phyloP scores from a whole-genome alignment of 805 yeast genomes.

The Candida maris region DNA sequence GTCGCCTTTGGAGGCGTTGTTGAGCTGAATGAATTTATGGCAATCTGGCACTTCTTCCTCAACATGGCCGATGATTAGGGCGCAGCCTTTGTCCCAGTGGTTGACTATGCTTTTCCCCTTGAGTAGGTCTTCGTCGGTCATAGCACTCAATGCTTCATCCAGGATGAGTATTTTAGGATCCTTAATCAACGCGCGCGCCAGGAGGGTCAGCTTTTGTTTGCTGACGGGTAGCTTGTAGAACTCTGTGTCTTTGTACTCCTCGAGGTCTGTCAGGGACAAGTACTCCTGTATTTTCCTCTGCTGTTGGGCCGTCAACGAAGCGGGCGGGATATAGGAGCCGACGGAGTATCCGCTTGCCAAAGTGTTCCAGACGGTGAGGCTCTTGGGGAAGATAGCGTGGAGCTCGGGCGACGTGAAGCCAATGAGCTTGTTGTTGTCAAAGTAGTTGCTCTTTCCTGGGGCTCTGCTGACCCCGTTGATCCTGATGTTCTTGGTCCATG shows the following conservation, averaged over 20 bases:
- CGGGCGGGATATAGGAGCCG: slow-evolving; percentile 61
- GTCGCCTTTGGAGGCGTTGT: slow-evolving; percentile 29
- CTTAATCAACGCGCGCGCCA: slow-evolving; percentile 74
- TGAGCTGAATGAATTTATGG: slow-evolving; percentile 44
- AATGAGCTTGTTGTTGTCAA: slow-evolving; percentile 71
- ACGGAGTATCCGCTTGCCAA: slow-evolving; percentile 70
- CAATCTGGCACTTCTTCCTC: slow-evolving; percentile 75
- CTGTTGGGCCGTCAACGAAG: slow-evolving; percentile 36
- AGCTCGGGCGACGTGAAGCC: slow-evolving; percentile 92
- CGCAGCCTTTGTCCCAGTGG: slow-evolving; percentile 59
- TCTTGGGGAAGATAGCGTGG: slow-evolving; percentile 76
- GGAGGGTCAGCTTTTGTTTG: slow-evolving; percentile 73
- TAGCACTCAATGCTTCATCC: slow-evolving; percentile 91
- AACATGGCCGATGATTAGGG: slow-evolving; percentile 78
- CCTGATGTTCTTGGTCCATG: slow-evolving; percentile 73
- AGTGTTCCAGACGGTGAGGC: slow-evolving; percentile 50
- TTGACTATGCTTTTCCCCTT: slow-evolving; percentile 52
- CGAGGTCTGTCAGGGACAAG: slow-evolving; percentile 43
- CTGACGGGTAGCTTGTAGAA: slow-evolving; percentile 61
- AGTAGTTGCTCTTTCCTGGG: slow-evolving; percentile 73
- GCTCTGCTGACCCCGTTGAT: slow-evolving; percentile 65
- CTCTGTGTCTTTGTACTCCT: slow-evolving; percentile 30
- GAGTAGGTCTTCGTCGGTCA: slow-evolving; percentile 62
- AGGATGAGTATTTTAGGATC: slow-evolving; percentile 74
- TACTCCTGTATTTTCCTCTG: slow-evolving; percentile 40